Evolutionary conservation across 1,284 basidiomycete genomes (phyloP), one percentile per base, ranked within the genome.

Genomic region (Agaricales sp.): DNA sequence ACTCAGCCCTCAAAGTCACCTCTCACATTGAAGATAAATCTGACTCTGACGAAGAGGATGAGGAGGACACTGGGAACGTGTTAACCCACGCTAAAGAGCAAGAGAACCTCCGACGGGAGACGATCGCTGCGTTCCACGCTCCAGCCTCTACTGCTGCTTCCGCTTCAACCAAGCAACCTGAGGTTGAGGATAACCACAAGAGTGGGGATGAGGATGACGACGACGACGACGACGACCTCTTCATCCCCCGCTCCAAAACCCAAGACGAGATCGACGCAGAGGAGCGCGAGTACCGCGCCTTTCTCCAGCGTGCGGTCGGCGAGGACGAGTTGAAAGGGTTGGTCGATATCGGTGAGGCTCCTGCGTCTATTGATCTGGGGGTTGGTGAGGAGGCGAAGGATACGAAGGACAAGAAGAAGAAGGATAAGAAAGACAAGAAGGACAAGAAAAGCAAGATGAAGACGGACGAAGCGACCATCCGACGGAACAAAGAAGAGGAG

Each of bases 31-130:
- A n/a, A n/a, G n/a, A n/a, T n/a, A n/a, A n/a, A n/a, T 74, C 77
- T 4, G 64, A 74, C 2, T 78, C 81, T 1, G 73, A 79, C 0
- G 69, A 70, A 53, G 65, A 62, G 8, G 13, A 13, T 13, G 8
- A 4, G 20, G 4, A 6, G 6, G 8, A 6, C 18, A 20, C 8
- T 16, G 19, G 18, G 41, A 25, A 53, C 37, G 70, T 73, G 0
- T 67, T 82, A 26, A 88, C 92, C 0, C 85, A 93, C 55, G 80
- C 77, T 3, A 75, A 92, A 65, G 90, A 94, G 61, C 87, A 94
- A 64, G 70, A 70, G 2, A 71, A 68, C 0, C 75, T 98, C 19
- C 81, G 89, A 6, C 73, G 77, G 41, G 91, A 97, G 62, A 92
- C 91, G 0, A 88, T 92, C 26, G 75, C 81, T 1, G 94, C 88